Percentiles rank a stretch among this genome's conserved stretches.
phyloP scores from a whole-genome alignment of 345 rosid species.

The Eucalyptus fibrosa region DNA sequence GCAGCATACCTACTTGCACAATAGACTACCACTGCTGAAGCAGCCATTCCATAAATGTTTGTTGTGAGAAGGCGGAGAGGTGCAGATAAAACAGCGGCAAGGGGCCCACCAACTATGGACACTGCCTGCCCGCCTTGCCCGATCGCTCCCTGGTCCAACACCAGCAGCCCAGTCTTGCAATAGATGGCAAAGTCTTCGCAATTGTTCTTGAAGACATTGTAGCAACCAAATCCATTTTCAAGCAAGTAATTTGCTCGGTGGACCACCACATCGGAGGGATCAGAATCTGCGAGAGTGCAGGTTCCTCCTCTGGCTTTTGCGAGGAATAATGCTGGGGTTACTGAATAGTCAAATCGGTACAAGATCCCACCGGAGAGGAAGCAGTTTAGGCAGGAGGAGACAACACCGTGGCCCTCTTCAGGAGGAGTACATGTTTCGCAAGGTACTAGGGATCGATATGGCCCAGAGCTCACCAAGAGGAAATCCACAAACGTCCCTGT shows the following conservation, averaged over 20 bases:
- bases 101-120: slow-evolving; percentile 71
- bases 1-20: slow-evolving; percentile 4
- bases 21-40: slow-evolving; percentile 30
- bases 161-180: slow-evolving; percentile 72
- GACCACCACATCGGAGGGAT: background rate
- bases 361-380: slow-evolving; percentile 1
- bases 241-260: slow-evolving; percentile 9
- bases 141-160: slow-evolving; percentile 42
- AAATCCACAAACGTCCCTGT: slow-evolving; percentile 70
- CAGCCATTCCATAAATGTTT: slow-evolving; percentile 79
- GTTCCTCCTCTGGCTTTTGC: slow-evolving; percentile 2
- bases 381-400: slow-evolving; percentile 77
- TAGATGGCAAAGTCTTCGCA: slow-evolving; percentile 81
- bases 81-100: slow-evolving; percentile 61
- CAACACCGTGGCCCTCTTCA: slow-evolving; percentile 53
- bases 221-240: slow-evolving; percentile 53
- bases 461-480: slow-evolving; percentile 67
- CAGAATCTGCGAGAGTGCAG: background rate
- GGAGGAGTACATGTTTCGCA: slow-evolving; percentile 56
- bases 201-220: slow-evolving; percentile 70
- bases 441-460: slow-evolving; percentile 27
- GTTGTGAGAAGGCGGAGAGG: slow-evolving; percentile 67
- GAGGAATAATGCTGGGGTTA: background rate
- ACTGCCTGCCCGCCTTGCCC: slow-evolving; percentile 86
- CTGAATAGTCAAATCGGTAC: slow-evolving; percentile 1